Base-by-base conservation (phyloP, 768 basidiomycete species). In the Mycena albidolilacea region DNA sequence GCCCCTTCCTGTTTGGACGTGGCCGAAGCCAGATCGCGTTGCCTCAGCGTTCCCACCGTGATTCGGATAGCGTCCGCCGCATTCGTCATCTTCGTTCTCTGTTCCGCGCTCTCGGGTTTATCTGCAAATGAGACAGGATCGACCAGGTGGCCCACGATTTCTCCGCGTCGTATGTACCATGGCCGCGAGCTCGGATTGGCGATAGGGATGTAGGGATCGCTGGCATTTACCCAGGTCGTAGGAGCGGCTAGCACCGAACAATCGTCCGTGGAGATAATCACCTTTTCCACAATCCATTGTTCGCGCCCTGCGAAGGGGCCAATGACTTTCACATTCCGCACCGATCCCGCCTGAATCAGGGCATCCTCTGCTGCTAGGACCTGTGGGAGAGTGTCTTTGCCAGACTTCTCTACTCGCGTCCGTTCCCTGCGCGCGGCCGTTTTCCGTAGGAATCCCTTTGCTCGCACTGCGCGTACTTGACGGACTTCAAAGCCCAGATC, bases 231-330 rank as follows among this genome's bases (percentile, higher is more conserved):
- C 21, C 61, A 67, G 37, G 75, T 77, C 0, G 69, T 63, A 3
- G 75, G 76, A 23, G 30, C 30, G 0, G 30, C 30, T 1, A 30
- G 30, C 6, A 74, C 35, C 0, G 52, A 57, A 8, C 21, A 37
- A 17, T 68, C 69, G 10, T 76, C 69, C 2, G 61, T 66, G 5
- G 67, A 39, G 0, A 75, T 57, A 0, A 77, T 6, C 3, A 75
- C 14, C 41, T 72, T 71, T 30, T 76, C 77, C 5, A 77, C 68
- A 3, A 76, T 21, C 77, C 77, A 77, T 2, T 74, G 70, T 1
- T 41, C 19, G 0, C 43, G 6, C 0, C 59, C 73, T 0, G 43
- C 62, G 17, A 73, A 71, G 12, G 55, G 52, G 0, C 58, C 72
- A 2, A 7, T 14, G 0, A 77, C 64, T 7, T n/a, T n/a, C 0